Percentiles rank a stretch among this genome's conserved stretches.
These are phyloP conservation scores for Populus deltoides DNA, from an alignment of 345 rosid genomes.

Conservation along the genomic window DNA sequence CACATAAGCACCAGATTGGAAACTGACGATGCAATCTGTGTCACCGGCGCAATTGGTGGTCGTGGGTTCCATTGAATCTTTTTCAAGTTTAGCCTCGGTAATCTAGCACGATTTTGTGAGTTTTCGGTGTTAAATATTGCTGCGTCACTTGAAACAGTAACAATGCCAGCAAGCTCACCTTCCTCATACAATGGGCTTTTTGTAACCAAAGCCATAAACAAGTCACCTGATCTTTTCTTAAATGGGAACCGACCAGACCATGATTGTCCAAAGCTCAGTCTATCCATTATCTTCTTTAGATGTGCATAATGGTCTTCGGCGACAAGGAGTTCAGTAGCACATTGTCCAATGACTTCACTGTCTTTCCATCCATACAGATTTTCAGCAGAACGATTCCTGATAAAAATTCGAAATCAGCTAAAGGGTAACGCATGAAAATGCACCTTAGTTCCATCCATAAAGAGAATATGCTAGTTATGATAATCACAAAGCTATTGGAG, in stretches of 20 bases:
- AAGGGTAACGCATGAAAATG: background rate
- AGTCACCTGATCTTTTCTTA: slow-evolving; percentile 63
- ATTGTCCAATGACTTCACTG: slow-evolving; percentile 57
- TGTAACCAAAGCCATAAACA: slow-evolving; percentile 65
- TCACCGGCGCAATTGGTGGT: slow-evolving; percentile 46
- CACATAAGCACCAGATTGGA: slow-evolving; percentile 67
- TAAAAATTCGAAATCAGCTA: background rate
- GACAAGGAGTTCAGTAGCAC: slow-evolving; percentile 51
- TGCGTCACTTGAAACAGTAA: slow-evolving; percentile 77
- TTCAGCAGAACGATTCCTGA: slow-evolving; percentile 86
- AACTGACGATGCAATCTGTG: slow-evolving; percentile 65
- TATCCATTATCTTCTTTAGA: slow-evolving; percentile 41
- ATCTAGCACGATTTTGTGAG: slow-evolving; percentile 34
- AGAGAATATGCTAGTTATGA: too few species aligned
- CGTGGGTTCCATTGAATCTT: slow-evolving; percentile 57
- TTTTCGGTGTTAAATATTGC: slow-evolving; percentile 42
- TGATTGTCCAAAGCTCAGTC: slow-evolving; percentile 47
- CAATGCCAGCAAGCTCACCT: slow-evolving; percentile 61
- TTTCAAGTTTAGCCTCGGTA: slow-evolving; percentile 38
- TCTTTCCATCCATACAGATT: slow-evolving; percentile 75
- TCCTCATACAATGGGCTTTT: slow-evolving; percentile 62
- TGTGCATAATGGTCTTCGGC: slow-evolving; percentile 47
- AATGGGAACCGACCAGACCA: slow-evolving; percentile 93
- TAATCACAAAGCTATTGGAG: too few species aligned
- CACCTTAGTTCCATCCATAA: background rate